These are phyloP conservation scores for Cordyceps farinosa DNA, from an alignment of 2,329 filamentous ascomycete species.

Conservation along the genomic window DNA sequence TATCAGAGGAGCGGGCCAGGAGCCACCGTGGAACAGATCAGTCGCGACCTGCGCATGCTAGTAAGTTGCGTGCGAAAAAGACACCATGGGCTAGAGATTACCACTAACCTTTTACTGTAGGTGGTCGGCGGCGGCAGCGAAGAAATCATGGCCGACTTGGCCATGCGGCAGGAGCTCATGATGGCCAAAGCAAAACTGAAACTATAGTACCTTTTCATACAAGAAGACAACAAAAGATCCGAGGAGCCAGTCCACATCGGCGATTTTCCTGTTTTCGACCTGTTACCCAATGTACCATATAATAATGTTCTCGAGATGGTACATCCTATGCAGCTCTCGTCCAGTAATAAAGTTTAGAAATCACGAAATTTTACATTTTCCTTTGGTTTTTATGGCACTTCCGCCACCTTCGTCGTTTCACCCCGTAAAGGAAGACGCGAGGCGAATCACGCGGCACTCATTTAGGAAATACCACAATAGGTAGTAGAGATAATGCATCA, in stretches of 20 bases:
- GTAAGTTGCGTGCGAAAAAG: background rate
- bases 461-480: background rate
- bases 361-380: background rate
- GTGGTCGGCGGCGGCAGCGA: slow-evolving; percentile 54
- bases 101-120: slow-evolving; percentile 29
- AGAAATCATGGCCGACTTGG: slow-evolving; percentile 51
- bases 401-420: background rate
- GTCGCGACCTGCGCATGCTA: slow-evolving; percentile 45
- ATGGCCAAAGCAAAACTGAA: slow-evolving; percentile 24
- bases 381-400: background rate
- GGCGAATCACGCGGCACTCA: too few species aligned
- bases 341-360: background rate
- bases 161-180: slow-evolving; percentile 44
- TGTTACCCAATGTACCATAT: background rate
- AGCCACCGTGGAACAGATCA: slow-evolving; percentile 50
- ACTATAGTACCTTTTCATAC: background rate
- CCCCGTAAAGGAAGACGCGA: background rate
- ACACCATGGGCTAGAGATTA: background rate
- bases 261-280: background rate
- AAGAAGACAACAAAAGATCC: too few species aligned
- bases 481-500: background rate
- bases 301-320: background rate
- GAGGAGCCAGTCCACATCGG: background rate
- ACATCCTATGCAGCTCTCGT: background rate
- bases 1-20: slow-evolving; percentile 48